phyloP scores from a whole-genome alignment of 2,329 filamentous ascomycete species.

The Fusarium chaquense region DNA sequence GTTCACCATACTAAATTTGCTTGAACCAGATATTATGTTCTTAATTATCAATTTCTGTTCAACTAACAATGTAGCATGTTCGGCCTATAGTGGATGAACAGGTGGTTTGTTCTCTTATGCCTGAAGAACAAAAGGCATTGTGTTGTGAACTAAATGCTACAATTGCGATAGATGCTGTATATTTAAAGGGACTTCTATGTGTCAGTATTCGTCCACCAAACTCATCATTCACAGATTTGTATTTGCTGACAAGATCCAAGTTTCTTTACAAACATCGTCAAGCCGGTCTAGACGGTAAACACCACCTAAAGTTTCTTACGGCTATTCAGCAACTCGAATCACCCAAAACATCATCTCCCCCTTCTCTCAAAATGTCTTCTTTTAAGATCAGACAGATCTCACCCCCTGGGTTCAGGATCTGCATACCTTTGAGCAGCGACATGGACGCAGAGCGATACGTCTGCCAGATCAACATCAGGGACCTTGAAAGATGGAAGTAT shows the following conservation, averaged over 20 bases:
- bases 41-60: not conserved
- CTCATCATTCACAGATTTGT: not conserved
- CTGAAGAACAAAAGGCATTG: slow-evolving; percentile 5
- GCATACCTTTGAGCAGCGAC: slow-evolving; percentile 8
- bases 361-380: slow-evolving; percentile 7
- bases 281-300: slow-evolving; percentile 5
- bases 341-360: not conserved
- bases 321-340: not conserved
- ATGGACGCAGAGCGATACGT: not conserved
- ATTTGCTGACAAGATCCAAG: slow-evolving; percentile 7
- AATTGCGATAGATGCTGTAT: not conserved
- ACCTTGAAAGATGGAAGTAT: slow-evolving; percentile 19
- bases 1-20: not conserved
- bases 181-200: not conserved
- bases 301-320: not conserved
- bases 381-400: not conserved
- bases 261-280: not conserved
- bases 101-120: not conserved
- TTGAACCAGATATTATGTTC: not conserved
- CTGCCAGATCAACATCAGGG: slow-evolving; percentile 19
- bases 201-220: not conserved
- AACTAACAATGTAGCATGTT: not conserved
- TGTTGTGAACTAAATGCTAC: not conserved
- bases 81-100: not conserved
- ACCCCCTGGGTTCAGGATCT: slow-evolving; percentile 8